These are phyloP conservation scores for Asterochloris sp. DNA, from an alignment of 139 green algal genomes.

Conservation along the genomic window DNA sequence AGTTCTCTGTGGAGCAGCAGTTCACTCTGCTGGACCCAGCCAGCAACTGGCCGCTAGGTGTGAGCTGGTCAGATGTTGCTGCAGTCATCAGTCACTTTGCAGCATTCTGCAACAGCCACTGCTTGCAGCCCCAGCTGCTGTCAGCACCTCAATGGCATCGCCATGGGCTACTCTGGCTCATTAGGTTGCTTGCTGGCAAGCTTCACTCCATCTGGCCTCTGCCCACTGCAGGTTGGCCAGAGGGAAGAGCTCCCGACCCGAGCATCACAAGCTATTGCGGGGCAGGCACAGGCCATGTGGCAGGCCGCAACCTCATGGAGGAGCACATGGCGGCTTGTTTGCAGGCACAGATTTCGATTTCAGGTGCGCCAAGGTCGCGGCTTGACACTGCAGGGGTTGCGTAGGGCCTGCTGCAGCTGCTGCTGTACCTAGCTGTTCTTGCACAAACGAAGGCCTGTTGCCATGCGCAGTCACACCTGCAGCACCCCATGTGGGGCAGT, in stretches of 20 bases:
- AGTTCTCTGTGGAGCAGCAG: conserved; percentile 69
- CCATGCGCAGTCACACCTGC: too few relatives aligned
- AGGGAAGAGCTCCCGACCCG: neutral
- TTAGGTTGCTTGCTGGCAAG: neutral
- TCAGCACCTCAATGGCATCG: too few relatives aligned
- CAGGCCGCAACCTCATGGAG: conserved; percentile 51
- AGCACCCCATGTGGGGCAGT: too few relatives aligned
- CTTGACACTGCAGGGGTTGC: too few relatives aligned
- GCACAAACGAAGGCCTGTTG: too few relatives aligned
- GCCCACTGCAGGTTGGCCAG: conserved; percentile 22
- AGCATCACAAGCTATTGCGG: conserved; percentile 36
- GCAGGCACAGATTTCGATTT: conserved; percentile 44
- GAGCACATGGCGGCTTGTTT: conserved; percentile 61
- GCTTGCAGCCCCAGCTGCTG: neutral
- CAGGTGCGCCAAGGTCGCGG: neutral
- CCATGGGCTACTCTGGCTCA: neutral
- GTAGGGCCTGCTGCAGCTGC: too few relatives aligned
- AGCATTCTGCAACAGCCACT: neutral
- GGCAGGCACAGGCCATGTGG: neutral
- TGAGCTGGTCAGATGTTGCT: neutral
- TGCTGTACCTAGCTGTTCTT: too few relatives aligned
- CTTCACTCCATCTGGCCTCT: too few relatives aligned
- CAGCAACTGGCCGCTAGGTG: conserved; percentile 16
- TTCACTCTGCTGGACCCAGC: conserved; percentile 61
- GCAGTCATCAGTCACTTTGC: too few relatives aligned